These are phyloP conservation scores for Mycena chlorophos DNA, from an alignment of 768 basidiomycete species.

Conservation along the genomic window DNA sequence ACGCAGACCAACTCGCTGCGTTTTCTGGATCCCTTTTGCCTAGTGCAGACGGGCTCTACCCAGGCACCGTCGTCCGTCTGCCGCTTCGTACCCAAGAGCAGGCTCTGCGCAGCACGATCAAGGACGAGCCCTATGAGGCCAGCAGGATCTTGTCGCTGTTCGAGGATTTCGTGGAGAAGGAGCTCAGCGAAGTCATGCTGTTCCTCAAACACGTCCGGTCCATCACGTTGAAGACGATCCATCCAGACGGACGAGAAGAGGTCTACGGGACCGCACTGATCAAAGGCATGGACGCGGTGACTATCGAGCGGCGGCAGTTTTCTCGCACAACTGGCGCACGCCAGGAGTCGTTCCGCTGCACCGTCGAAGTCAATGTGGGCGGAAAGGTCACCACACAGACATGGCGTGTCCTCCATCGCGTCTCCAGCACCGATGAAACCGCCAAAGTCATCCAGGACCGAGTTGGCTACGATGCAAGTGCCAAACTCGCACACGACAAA, in stretches of 20 bases:
- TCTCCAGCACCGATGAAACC: conserved; percentile 17
- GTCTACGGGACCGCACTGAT: conserved; percentile 21
- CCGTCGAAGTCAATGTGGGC: conserved; percentile 8
- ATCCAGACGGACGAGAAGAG: conserved; percentile 13
- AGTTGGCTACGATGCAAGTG: conserved; percentile 21
- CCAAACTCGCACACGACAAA: conserved; percentile 28
- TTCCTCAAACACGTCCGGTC: conserved; percentile 29
- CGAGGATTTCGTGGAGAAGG: conserved; percentile 28
- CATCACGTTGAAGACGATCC: conserved; percentile 29
- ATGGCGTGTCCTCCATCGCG: conserved; percentile 24
- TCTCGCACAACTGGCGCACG: conserved; percentile 11
- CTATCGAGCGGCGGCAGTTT: conserved; percentile 19
- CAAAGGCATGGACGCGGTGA: conserved; percentile 9
- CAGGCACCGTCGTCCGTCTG: conserved; percentile 31
- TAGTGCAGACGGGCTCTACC: not conserved
- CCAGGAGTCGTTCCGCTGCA: conserved; percentile 16
- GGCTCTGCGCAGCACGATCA: conserved; percentile 14
- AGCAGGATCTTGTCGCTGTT: conserved; percentile 22
- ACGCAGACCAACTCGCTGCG: conserved; percentile 26
- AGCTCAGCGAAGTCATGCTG: conserved; percentile 27
- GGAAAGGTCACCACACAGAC: not conserved
- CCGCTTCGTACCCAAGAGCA: conserved; percentile 28
- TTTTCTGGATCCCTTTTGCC: conserved; percentile 17
- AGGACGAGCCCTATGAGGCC: conserved; percentile 12
- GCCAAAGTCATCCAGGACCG: conserved; percentile 8